phyloP scores from a whole-genome alignment of 2,329 filamentous ascomycete species.

The Ciborinia camelliae region DNA sequence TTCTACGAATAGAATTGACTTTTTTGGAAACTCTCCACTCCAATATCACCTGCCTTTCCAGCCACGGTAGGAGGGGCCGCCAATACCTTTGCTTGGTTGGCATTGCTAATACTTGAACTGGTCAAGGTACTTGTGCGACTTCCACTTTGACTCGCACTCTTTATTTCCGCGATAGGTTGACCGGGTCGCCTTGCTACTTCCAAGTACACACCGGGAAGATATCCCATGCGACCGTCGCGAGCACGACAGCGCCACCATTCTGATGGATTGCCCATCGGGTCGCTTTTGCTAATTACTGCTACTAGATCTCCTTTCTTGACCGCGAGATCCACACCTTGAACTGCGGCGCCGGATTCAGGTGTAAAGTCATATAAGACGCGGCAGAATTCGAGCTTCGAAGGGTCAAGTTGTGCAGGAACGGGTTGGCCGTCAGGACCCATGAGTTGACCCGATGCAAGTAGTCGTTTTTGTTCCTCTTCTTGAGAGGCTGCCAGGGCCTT shows the following conservation, averaged over 20 bases:
- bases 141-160: conserved; percentile 45
- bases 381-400: conserved; percentile 93
- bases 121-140: conserved; percentile 40
- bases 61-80: conserved; percentile 47
- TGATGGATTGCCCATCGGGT: conserved; percentile 85
- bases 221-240: conserved; percentile 84
- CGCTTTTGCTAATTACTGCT: conserved; percentile 86
- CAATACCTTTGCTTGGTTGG: conserved; percentile 22
- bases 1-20: conserved; percentile 62
- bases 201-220: conserved; percentile 86
- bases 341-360: conserved; percentile 63
- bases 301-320: conserved; percentile 96
- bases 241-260: conserved; percentile 98
- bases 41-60: conserved; percentile 61
- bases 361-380: conserved; percentile 91
- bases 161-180: conserved; percentile 38
- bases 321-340: conserved; percentile 76
- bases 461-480: conserved; percentile 72
- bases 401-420: conserved; percentile 62
- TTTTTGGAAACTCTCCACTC: conserved; percentile 68
- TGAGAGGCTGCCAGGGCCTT: conserved; percentile 76
- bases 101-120: conserved; percentile 28
- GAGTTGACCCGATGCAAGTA: conserved; percentile 52
- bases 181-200: conserved; percentile 63
- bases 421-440: conserved; percentile 47